phyloP scores from a whole-genome alignment of 2,329 filamentous ascomycete species.

The Fusarium sp. region DNA sequence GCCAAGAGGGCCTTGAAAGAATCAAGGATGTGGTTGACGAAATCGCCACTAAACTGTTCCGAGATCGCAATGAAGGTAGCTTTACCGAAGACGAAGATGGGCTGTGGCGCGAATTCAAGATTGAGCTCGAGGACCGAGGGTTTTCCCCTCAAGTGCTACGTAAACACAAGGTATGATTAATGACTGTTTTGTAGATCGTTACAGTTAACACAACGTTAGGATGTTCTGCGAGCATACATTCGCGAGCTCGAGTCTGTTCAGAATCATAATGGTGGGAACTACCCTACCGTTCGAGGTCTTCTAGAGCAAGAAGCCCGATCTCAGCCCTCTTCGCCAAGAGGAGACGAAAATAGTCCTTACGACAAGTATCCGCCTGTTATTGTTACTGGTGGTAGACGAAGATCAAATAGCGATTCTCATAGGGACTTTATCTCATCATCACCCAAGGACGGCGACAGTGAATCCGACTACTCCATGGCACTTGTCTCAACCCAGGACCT shows the following conservation, averaged over 20 bases:
- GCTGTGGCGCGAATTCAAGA: constrained; percentile 68
- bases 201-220: constrained; percentile 54
- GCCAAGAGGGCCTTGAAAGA: constrained; percentile 59
- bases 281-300: constrained; percentile 64
- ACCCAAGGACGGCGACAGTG: constrained; percentile 53
- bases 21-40: constrained; percentile 71
- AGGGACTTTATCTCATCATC: constrained; percentile 52
- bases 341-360: constrained; percentile 53
- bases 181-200: constrained; percentile 14
- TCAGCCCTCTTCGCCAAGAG: constrained; percentile 50
- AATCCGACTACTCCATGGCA: constrained; percentile 54
- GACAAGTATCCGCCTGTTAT: constrained; percentile 57
- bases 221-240: constrained; percentile 70
- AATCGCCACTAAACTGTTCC: constrained; percentile 65
- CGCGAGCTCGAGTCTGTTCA: constrained; percentile 66
- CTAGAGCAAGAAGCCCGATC: constrained; percentile 58
- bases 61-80: constrained; percentile 54
- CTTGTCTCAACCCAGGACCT: constrained; percentile 68
- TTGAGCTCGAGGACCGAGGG: constrained; percentile 68
- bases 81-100: constrained; percentile 61
- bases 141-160: constrained; percentile 66
- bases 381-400: constrained; percentile 52
- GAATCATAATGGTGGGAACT: constrained; percentile 56
- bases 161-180: constrained; percentile 65
- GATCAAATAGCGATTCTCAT: constrained; percentile 49